phyloP scores from a whole-genome alignment of 2,329 filamentous ascomycete genomes.

The Sporothrix dimorphospora region DNA sequence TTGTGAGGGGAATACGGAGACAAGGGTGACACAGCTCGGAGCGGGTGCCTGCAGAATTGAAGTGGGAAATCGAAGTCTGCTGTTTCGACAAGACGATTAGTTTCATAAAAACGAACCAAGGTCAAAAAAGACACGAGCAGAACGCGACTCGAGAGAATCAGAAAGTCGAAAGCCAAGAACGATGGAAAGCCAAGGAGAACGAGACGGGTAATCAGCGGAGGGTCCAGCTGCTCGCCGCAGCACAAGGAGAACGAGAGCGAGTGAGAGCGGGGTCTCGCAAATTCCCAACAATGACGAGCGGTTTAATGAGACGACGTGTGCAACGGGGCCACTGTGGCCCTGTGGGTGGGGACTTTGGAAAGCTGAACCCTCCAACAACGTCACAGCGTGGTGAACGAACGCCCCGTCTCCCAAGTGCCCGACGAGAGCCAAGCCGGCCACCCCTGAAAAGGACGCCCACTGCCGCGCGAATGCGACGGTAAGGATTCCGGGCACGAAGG shows the following conservation, averaged over 20 bases:
- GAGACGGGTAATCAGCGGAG: conserved; percentile 5
- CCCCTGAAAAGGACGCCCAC: conserved; percentile 2
- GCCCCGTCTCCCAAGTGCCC: not conserved
- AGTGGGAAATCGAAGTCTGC: not conserved
- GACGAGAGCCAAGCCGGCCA: conserved; percentile 4
- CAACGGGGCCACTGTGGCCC: not conserved
- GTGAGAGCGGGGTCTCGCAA: conserved; percentile 11
- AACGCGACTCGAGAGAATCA: conserved; percentile 1
- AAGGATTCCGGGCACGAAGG: not conserved
- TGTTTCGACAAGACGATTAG: not conserved
- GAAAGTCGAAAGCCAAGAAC: not conserved
- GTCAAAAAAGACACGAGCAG: not conserved
- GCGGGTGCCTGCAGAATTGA: conserved; percentile 7
- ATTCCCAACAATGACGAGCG: conserved; percentile 21
- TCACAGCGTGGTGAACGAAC: not conserved
- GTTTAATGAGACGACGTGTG: conserved; percentile 24
- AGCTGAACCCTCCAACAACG: not conserved
- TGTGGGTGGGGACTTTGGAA: not conserved
- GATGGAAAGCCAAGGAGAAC: not conserved
- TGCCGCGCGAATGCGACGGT: conserved; percentile 16
- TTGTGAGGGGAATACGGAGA: not conserved
- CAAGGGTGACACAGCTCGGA: not conserved
- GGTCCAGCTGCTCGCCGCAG: not conserved
- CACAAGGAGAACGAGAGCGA: conserved; percentile 1
- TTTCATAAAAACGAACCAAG: not conserved